phyloP scores from a whole-genome alignment of 1,284 basidiomycete species.

The Ustilago xerochloae region DNA sequence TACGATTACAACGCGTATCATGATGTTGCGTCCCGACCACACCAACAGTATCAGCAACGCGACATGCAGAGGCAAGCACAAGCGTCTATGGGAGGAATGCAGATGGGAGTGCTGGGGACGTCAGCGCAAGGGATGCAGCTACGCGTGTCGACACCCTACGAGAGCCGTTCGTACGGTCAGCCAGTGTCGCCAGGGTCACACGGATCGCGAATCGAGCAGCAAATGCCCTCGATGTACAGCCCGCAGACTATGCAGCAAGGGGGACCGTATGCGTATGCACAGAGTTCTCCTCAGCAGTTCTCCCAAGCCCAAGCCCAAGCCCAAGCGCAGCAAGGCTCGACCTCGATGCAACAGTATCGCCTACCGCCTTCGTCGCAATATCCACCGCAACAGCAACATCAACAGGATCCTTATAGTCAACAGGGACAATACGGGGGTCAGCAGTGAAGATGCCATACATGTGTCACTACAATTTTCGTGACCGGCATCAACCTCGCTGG shows the following conservation, averaged over 20 bases:
- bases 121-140: conserved; percentile 7
- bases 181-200: conserved; percentile 2
- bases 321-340: not conserved
- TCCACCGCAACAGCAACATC: conserved; percentile 4
- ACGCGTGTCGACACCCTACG: conserved; percentile 28
- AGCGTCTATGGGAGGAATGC: not conserved
- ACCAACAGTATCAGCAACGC: not conserved
- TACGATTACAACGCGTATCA: conserved; percentile 1
- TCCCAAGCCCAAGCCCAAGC: not conserved
- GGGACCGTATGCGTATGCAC: not conserved
- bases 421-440: conserved; percentile 12
- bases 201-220: conserved; percentile 4
- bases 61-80: conserved; percentile 3
- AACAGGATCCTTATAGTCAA: conserved; percentile 2
- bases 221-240: not conserved
- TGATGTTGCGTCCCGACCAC: not conserved
- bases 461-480: too few species aligned
- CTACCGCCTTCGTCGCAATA: conserved; percentile 11
- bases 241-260: conserved; percentile 5
- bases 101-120: not conserved
- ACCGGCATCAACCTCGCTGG: too few species aligned
- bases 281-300: too few species aligned
- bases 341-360: conserved; percentile 2
- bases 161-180: not conserved
- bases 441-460: too few species aligned